Base-by-base conservation (phyloP, 306 rosid species). In the Arachis hypogaea region DNA sequence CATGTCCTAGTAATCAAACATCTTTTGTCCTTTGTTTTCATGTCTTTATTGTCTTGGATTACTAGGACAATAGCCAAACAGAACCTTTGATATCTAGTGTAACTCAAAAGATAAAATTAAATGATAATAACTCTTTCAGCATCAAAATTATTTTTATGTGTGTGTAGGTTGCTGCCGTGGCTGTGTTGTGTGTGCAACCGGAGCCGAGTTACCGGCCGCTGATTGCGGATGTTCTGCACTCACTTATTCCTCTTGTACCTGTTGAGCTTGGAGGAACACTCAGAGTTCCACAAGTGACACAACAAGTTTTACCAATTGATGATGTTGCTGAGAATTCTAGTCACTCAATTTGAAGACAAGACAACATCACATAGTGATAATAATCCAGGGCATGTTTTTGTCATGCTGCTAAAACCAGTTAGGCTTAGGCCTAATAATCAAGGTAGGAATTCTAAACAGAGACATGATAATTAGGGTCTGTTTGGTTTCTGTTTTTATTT, bases 201-300 rank as follows among this genome's bases (percentile, higher is more conserved):
- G 99, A 95, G 73, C 93, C 99, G 29, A 92, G 98, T 76, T 92
- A 92, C 75, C 97, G 99, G 9, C 99, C 99, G 0, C 76, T 95
- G 63, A 95, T 95, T 72, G 86, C 97, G 2, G 99, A 95, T 77
- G 98, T 95, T 80, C 77, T 95, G 40, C 99, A 92, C 82, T 95
- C 99, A 2, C 98, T 95, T 44, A 76, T 92, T 62, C 99, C 99
- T 78, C 96, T 95, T 33, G 92, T 95, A 33, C 97, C 97, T 0
- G 80, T 83, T 4, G 92, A 92, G 78, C 99, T 90, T 9, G 99
- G 99, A 62, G 98, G 99, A 72, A 92, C 99, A 3, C 89, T 92
- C 2, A 81, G 90, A 80, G 74, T 77, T 79, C 41, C 93, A 16
- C 91, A 91, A 74, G 56, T 49, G 45, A 55, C 82, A 0, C 81